Conservation (phyloP, 2,329 filamentous ascomycete species). For the Scytalidium sp. region DNA sequence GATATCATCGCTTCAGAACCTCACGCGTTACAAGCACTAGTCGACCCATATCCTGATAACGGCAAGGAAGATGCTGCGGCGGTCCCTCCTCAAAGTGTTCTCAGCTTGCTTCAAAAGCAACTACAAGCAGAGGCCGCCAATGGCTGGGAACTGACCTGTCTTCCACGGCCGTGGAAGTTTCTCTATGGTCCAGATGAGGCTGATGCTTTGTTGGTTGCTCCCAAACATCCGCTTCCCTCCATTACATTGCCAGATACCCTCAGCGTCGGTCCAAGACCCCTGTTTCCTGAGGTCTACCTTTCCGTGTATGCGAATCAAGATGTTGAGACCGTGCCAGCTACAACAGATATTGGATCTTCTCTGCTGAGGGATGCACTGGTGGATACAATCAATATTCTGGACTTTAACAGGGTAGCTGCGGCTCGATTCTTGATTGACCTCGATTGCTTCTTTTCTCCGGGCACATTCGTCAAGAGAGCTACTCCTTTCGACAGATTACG, state of each 20-base stretch:
- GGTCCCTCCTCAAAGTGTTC: slow-evolving; percentile 59
- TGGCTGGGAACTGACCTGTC: slow-evolving; percentile 70
- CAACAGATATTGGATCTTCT: slow-evolving; percentile 72
- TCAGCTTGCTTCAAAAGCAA: slow-evolving; percentile 82
- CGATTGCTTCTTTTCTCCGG: slow-evolving; percentile 88
- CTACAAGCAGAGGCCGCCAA: slow-evolving; percentile 72
- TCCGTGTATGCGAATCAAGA: slow-evolving; percentile 90
- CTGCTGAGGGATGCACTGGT: slow-evolving; percentile 81
- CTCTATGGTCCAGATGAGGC: slow-evolving; percentile 58
- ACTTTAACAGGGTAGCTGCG: slow-evolving; percentile 86
- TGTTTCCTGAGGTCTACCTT: slow-evolving; percentile 92
- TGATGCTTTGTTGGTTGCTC: slow-evolving; percentile 54
- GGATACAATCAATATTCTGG: slow-evolving; percentile 90
- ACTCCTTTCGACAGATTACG: slow-evolving; percentile 89
- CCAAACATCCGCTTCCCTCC: slow-evolving; percentile 75
- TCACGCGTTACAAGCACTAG: slow-evolving; percentile 78
- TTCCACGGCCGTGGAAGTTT: slow-evolving; percentile 67
- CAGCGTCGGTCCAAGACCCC: slow-evolving; percentile 66
- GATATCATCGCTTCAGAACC: slow-evolving; percentile 90
- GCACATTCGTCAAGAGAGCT: slow-evolving; percentile 89
- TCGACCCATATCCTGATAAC: slow-evolving; percentile 77
- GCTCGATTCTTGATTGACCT: slow-evolving; percentile 90
- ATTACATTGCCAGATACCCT: slow-evolving; percentile 76
- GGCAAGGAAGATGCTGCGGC: slow-evolving; percentile 58
- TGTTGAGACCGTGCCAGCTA: slow-evolving; percentile 80